A percentile compares a stretch with the other conserved stretches of the same genome.
phyloP scores from a whole-genome alignment of 352 stramenopile species.

The Pythium insidiosum region DNA sequence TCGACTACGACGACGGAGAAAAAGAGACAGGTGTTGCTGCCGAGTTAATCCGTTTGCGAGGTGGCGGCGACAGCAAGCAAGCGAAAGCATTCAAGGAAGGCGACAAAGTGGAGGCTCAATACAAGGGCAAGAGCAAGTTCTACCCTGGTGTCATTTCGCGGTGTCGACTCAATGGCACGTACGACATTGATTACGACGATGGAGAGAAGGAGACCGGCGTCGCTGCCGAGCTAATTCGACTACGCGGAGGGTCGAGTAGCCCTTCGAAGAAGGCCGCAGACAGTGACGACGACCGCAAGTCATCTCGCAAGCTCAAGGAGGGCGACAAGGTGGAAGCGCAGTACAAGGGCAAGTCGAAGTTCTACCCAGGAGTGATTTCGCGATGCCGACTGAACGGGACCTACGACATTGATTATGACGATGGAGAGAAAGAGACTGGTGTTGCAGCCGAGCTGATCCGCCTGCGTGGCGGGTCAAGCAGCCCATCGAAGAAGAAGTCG shows the following conservation, averaged over 20 bases:
- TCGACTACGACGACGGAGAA: slow-evolving; percentile 58
- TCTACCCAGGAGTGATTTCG: slow-evolving; percentile 38
- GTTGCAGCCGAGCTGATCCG: no score
- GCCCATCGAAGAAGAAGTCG: no score
- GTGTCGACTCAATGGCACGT: slow-evolving; percentile 46
- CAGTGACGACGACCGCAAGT: no score
- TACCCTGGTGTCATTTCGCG: slow-evolving; percentile 45
- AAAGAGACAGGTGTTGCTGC: slow-evolving; percentile 4
- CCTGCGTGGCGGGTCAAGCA: no score
- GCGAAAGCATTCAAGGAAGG: slow-evolving; percentile 27
- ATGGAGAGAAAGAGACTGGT: no score
- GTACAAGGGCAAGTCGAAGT: slow-evolving; percentile 32
- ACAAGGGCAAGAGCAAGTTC: slow-evolving; percentile 34
- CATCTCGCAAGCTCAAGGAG: no score
- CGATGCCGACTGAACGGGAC: slow-evolving; percentile 41
- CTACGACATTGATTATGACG: slow-evolving; percentile 62
- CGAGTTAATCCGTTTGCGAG: slow-evolving; percentile 13
- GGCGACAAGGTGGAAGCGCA: slow-evolving; percentile 56
- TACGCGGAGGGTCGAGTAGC: no score
- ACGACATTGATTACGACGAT: slow-evolving; percentile 66
- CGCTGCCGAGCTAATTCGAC: slow-evolving; percentile 26
- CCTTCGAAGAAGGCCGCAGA: no score
- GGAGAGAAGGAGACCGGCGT: slow-evolving; percentile 50
- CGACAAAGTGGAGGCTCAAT: slow-evolving; percentile 32
- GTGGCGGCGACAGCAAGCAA: slow-evolving; percentile 2